Evolutionary conservation across 768 basidiomycete species (phyloP).

Genomic region (Russula olivacea): DNA sequence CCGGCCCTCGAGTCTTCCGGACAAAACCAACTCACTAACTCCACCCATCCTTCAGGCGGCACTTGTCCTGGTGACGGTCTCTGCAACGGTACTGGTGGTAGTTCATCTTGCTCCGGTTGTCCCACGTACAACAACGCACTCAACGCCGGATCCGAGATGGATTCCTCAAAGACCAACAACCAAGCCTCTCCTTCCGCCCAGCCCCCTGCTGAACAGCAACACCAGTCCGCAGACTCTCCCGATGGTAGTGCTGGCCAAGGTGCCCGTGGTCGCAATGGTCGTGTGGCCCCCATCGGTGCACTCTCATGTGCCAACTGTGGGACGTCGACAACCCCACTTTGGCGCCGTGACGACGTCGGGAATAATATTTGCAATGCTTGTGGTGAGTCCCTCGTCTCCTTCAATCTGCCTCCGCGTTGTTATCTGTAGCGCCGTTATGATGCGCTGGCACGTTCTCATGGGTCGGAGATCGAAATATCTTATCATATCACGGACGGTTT

Average conservation of each 20-base stretch:
- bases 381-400: slow-evolving; percentile 49
- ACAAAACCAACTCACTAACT: slow-evolving; percentile 25
- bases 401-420: slow-evolving; percentile 26
- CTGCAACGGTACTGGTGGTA: slow-evolving; percentile 96
- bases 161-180: slow-evolving; percentile 25
- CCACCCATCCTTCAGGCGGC: slow-evolving; percentile 35
- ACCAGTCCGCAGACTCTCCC: slow-evolving; percentile 18
- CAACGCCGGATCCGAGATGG: slow-evolving; percentile 38
- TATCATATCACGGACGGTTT: slow-evolving; percentile 35
- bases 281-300: slow-evolving; percentile 53
- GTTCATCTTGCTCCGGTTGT: slow-evolving; percentile 88
- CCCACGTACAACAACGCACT: slow-evolving; percentile 92
- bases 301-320: slow-evolving; percentile 84
- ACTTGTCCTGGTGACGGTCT: slow-evolving; percentile 99
- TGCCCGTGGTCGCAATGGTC: slow-evolving; percentile 24
- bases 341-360: slow-evolving; percentile 85
- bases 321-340: slow-evolving; percentile 83
- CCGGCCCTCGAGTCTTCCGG: slow-evolving; percentile 30
- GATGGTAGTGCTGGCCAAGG: slow-evolving; percentile 20
- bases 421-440: slow-evolving; percentile 15
- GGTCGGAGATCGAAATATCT: slow-evolving; percentile 21
- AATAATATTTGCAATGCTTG: slow-evolving; percentile 95
- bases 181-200: slow-evolving; percentile 29
- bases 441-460: slow-evolving; percentile 21
- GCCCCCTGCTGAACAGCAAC: slow-evolving; percentile 21